These are phyloP conservation scores for Neurospora sp. DNA, from an alignment of 495 filamentous ascomycete genomes.

Conservation along the genomic window DNA sequence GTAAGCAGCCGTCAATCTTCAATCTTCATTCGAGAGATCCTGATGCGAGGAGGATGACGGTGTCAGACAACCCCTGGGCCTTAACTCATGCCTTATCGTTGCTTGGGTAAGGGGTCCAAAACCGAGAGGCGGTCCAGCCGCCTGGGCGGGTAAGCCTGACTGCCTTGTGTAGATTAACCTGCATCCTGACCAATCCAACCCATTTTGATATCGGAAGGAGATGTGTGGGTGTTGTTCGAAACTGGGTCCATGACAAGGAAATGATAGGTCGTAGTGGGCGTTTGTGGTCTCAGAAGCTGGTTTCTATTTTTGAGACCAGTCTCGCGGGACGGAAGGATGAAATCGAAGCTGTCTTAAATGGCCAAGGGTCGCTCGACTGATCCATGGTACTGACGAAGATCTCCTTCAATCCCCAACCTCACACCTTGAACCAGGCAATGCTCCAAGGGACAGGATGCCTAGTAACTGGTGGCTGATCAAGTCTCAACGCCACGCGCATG, in stretches of 20 bases:
- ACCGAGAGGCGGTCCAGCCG: background rate
- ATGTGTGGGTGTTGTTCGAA: background rate
- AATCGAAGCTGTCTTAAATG: background rate
- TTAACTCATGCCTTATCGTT: background rate
- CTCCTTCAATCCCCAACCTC: background rate
- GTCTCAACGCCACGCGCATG: background rate
- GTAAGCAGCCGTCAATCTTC: background rate
- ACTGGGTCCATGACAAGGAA: background rate
- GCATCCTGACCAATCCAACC: background rate
- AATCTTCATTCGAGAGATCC: background rate
- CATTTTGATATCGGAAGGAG: background rate
- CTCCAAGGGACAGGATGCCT: background rate
- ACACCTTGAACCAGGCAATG: background rate
- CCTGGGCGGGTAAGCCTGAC: background rate
- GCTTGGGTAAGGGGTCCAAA: background rate
- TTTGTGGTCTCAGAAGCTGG: background rate
- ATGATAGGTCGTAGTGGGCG: background rate
- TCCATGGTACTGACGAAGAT: background rate
- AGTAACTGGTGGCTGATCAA: background rate
- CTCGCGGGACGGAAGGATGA: background rate
- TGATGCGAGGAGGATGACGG: background rate
- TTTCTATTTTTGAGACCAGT: conserved; percentile 1
- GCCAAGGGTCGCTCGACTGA: background rate
- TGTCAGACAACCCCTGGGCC: background rate
- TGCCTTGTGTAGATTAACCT: background rate